A percentile compares a stretch with the other conserved stretches of the same genome.
Conservation (phyloP, 2,329 filamentous ascomycete genomes). For the Colletotrichum sp. region DNA sequence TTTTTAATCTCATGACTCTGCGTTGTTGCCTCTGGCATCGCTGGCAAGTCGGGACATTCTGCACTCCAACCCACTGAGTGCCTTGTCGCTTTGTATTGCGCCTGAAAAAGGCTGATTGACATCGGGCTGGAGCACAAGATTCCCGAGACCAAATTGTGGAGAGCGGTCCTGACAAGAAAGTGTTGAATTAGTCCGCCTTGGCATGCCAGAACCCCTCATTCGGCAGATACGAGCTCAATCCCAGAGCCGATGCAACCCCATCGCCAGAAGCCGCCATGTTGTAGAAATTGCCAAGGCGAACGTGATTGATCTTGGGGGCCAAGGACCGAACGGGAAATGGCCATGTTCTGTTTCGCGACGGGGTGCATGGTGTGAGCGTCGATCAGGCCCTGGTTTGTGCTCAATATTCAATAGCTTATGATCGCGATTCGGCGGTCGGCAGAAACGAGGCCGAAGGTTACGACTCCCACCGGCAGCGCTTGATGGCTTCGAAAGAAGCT, state of each 20-base stretch:
- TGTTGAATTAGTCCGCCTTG: conserved; percentile 16
- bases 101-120: not conserved
- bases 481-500: not conserved
- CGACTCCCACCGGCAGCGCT: not conserved
- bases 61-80: not conserved
- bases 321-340: not conserved
- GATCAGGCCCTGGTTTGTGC: not conserved
- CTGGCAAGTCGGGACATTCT: not conserved
- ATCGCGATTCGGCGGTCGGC: not conserved
- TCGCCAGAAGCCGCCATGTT: not conserved
- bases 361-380: not conserved
- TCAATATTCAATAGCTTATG: not conserved
- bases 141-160: not conserved
- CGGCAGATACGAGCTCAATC: conserved; percentile 4
- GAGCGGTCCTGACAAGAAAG: not conserved
- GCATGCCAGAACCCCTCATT: not conserved
- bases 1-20: not conserved
- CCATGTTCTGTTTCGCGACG: not conserved
- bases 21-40: not conserved
- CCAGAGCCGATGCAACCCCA: not conserved
- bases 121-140: not conserved
- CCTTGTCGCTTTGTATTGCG: not conserved
- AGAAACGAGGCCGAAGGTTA: not conserved
- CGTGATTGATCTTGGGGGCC: not conserved
- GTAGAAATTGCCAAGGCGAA: not conserved